These are phyloP conservation scores for Rugonectria rugulosa DNA, from an alignment of 2,329 filamentous ascomycete genomes.

Conservation along the genomic window DNA sequence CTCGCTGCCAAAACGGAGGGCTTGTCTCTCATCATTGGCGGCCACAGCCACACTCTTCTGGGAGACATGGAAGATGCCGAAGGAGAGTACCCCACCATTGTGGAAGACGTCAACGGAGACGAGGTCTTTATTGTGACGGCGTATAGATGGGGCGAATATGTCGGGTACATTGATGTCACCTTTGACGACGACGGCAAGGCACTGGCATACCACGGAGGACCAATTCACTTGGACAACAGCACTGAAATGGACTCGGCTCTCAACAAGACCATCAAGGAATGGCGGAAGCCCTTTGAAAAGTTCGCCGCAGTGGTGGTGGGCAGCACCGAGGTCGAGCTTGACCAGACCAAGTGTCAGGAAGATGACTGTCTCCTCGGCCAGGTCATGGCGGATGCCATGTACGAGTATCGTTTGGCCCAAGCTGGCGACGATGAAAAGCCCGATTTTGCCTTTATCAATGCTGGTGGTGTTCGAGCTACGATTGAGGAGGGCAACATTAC, in stretches of 20 bases:
- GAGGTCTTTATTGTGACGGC: constrained; percentile 74
- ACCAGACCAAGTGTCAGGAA: constrained; percentile 64
- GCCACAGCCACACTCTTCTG: constrained; percentile 67
- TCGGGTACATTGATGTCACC: constrained; percentile 72
- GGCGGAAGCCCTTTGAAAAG: constrained; percentile 67
- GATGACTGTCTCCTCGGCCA: constrained; percentile 66
- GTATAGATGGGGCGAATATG: constrained; percentile 73
- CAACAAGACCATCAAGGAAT: constrained; percentile 64
- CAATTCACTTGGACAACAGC: constrained; percentile 69
- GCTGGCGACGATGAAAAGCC: constrained; percentile 46
- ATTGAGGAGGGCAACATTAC: constrained; percentile 69
- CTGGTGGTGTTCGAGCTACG: constrained; percentile 68
- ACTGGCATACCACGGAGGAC: constrained; percentile 68
- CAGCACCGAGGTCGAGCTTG: constrained; percentile 60
- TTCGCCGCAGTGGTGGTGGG: constrained; percentile 67
- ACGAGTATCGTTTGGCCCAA: constrained; percentile 63
- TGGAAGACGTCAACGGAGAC: constrained; percentile 65
- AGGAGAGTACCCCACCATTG: constrained; percentile 70
- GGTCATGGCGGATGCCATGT: constrained; percentile 66
- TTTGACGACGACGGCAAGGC: constrained; percentile 68
- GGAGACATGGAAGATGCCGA: constrained; percentile 65
- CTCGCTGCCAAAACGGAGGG: constrained; percentile 67
- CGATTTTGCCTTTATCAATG: constrained; percentile 69
- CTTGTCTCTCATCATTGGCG: constrained; percentile 73
- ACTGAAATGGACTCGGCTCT: constrained; percentile 64